Conservation (phyloP, 352 stramenopile species). For the Phytopythium montanum region DNA sequence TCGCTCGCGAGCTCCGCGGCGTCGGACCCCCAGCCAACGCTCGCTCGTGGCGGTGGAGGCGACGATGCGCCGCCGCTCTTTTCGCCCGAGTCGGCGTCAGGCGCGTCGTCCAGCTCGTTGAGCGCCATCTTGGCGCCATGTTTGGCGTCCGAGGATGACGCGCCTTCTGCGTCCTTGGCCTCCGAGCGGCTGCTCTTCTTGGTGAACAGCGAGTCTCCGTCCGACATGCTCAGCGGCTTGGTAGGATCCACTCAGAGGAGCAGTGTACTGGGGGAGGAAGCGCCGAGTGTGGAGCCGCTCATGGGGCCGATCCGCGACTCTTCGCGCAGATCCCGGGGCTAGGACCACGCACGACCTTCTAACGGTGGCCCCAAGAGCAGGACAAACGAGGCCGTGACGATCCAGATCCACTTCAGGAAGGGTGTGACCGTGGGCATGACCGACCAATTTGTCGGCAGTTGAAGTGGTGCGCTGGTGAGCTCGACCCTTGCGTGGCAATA, state of each 20-base stretch:
- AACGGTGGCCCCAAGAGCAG: too few relatives aligned
- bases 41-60: slow-evolving; percentile 42
- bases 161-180: neutral
- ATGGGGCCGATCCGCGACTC: too few relatives aligned
- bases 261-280: neutral
- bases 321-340: too few relatives aligned
- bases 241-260: neutral
- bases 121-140: slow-evolving; percentile 8
- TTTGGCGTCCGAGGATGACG: neutral
- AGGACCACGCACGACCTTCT: too few relatives aligned
- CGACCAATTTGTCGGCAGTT: too few relatives aligned
- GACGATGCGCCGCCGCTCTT: slow-evolving; percentile 18
- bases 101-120: slow-evolving; percentile 43
- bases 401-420: too few relatives aligned
- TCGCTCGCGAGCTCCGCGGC: slow-evolving; percentile 21
- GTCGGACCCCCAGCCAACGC: slow-evolving; percentile 59
- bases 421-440: too few relatives aligned
- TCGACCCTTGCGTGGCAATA: too few relatives aligned
- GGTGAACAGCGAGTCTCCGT: slow-evolving; percentile 8
- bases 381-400: too few relatives aligned
- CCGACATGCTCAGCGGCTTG: neutral
- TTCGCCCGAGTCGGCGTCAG: slow-evolving; percentile 32
- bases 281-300: neutral
- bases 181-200: slow-evolving; percentile 3
- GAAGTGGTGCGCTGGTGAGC: too few relatives aligned